phyloP scores from a whole-genome alignment of 1,284 basidiomycete species.

The Veloporphyrellus conicus region DNA sequence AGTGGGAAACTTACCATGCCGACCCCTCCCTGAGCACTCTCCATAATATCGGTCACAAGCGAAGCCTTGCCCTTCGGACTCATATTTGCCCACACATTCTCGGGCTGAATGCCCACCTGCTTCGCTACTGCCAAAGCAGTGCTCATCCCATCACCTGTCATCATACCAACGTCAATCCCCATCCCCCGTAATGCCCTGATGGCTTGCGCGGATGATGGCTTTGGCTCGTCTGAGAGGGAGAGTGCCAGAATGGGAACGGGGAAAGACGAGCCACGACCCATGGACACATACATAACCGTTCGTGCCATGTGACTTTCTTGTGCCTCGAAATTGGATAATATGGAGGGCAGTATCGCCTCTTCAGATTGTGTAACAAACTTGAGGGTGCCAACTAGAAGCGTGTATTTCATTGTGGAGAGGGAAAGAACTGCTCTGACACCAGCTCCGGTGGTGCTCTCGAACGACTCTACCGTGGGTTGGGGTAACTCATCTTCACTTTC shows the following conservation, averaged over 20 bases:
- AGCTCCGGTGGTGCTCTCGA: conserved; percentile 86
- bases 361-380: conserved; percentile 60
- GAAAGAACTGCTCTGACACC: conserved; percentile 74
- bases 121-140: conserved; percentile 85
- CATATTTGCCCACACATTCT: conserved; percentile 84
- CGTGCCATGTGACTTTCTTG: conserved; percentile 70
- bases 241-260: conserved; percentile 61
- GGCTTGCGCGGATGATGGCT: conserved; percentile 77
- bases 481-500: conserved; percentile 36
- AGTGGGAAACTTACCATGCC: conserved; percentile 69
- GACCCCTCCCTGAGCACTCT: conserved; percentile 62
- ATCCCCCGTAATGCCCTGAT: conserved; percentile 75
- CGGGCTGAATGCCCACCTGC: conserved; percentile 77
- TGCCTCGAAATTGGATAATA: conserved; percentile 60
- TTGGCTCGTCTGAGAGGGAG: conserved; percentile 80
- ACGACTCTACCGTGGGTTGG: conserved; percentile 52
- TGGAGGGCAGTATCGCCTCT: conserved; percentile 50
- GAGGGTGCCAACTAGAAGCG: conserved; percentile 72
- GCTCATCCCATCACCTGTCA: conserved; percentile 82
- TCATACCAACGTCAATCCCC: conserved; percentile 87
- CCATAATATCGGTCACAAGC: conserved; percentile 75
- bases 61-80: conserved; percentile 90
- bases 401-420: conserved; percentile 46
- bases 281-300: conserved; percentile 80
- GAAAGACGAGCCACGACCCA: conserved; percentile 41